Evolutionary conservation across 1,139 yeast species (phyloP).

Genomic region (Hyphopichia fennica): DNA sequence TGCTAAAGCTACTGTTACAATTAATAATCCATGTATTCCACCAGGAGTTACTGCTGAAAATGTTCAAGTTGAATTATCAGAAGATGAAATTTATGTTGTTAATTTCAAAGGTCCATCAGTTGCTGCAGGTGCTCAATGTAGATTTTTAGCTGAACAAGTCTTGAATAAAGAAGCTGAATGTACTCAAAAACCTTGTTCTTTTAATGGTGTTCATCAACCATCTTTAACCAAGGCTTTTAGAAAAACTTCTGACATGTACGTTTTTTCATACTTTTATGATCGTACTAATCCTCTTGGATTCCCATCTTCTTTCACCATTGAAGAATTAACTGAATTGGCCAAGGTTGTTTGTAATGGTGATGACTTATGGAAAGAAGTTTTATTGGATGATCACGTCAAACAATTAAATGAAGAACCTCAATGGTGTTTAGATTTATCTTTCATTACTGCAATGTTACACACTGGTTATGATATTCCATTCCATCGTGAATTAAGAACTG

Average conservation of each 20-base stretch:
- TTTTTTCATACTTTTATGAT: conserved; percentile 93
- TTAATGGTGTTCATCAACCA: conserved; percentile 97
- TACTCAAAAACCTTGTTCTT: conserved; percentile 78
- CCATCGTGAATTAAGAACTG: conserved; percentile 85
- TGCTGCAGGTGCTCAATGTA: conserved; percentile 67
- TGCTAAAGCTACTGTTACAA: conserved; percentile 37
- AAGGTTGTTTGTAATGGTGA: conserved; percentile 84
- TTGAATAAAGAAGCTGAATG: conserved; percentile 84
- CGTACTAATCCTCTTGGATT: conserved; percentile 91
- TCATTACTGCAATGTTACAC: conserved; percentile 85
- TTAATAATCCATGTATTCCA: conserved; percentile 83
- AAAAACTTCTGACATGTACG: conserved; percentile 70
- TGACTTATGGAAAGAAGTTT: conserved; percentile 63
- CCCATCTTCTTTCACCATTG: conserved; percentile 85
- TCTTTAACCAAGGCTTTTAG: conserved; percentile 76
- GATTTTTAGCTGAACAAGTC: conserved; percentile 76
- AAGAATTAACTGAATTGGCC: conserved; percentile 81
- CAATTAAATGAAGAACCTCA: conserved; percentile 76
- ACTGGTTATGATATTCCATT: conserved; percentile 95
- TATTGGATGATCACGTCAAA: conserved; percentile 62
- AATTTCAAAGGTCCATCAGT: conserved; percentile 70
- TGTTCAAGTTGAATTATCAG: conserved; percentile 55
- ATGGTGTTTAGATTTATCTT: conserved; percentile 91
- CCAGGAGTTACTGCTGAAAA: conserved; percentile 60
- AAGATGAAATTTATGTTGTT: conserved; percentile 55